Evolutionary conservation across 2,329 filamentous ascomycete genomes (phyloP).

Genomic region (Cercospora zeina): DNA sequence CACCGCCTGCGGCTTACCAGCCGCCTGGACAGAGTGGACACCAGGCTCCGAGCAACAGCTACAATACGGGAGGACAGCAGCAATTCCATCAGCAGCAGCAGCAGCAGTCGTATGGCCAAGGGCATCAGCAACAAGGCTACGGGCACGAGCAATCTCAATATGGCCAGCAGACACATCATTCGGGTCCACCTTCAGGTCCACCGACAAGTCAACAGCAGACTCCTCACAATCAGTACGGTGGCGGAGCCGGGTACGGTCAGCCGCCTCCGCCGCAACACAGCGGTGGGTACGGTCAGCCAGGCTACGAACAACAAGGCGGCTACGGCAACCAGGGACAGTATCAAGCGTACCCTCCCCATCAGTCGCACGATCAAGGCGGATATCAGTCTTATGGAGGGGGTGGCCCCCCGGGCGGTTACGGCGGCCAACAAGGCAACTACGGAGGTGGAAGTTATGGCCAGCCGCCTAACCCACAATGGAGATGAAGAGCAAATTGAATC

Average conservation of each 20-base stretch:
- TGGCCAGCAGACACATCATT: constrained; percentile 23
- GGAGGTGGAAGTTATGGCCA: constrained; percentile 29
- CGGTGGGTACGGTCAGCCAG: constrained; percentile 21
- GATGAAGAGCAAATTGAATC: constrained; percentile 15
- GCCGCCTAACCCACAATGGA: constrained; percentile 36
- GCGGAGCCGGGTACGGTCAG: constrained; percentile 22
- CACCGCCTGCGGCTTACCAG: constrained; percentile 42
- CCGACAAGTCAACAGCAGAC: constrained; percentile 26
- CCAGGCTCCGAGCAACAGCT: constrained; percentile 28
- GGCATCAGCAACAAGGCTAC: constrained; percentile 30
- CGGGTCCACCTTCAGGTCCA: constrained; percentile 17
- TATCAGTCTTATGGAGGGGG: constrained; percentile 27
- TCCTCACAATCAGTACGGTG: constrained; percentile 25
- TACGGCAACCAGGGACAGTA: constrained; percentile 22
- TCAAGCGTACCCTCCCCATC: constrained; percentile 24
- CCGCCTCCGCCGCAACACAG: constrained; percentile 20
- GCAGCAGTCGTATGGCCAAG: constrained; percentile 17
- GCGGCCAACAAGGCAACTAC: constrained; percentile 29
- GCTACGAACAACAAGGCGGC: constrained; percentile 23
- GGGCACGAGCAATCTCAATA: constrained; percentile 32
- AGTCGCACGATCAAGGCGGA: constrained; percentile 28
- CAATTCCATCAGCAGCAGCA: constrained; percentile 25
- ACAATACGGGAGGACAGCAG: constrained; percentile 29
- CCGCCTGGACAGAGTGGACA: constrained; percentile 30
- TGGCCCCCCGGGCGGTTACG: constrained; percentile 25